phyloP scores from a whole-genome alignment of 176 grass and related monocot genomes.

The Carex kokanica region DNA sequence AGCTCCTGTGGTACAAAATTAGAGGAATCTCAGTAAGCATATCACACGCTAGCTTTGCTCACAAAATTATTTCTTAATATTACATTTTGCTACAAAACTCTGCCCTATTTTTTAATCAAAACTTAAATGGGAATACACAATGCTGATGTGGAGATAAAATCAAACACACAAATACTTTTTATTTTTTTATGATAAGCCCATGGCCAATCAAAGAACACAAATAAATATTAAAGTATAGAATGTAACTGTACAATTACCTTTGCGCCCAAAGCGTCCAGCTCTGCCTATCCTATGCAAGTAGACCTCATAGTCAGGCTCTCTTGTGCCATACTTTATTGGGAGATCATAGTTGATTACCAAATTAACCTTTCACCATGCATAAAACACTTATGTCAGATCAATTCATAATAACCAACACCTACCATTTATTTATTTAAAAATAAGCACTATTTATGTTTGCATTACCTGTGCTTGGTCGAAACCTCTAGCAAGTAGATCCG shows the following conservation, averaged over 20 bases:
- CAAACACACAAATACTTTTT: not conserved
- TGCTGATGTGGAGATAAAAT: not conserved
- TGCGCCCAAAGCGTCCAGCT: constrained; percentile 91
- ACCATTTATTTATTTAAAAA: not conserved
- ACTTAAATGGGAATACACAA: not conserved
- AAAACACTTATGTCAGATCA: constrained; percentile 11
- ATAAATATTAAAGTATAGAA: not conserved
- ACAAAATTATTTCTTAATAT: not conserved
- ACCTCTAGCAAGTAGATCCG: constrained; percentile 83
- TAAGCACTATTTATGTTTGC: not conserved
- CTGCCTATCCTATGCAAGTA: constrained; percentile 95
- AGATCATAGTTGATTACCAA: constrained; percentile 96
- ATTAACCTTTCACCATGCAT: constrained; percentile 59
- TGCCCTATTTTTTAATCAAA: not conserved
- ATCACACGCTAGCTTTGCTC: no score
- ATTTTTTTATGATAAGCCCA: not conserved
- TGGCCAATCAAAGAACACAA: no score
- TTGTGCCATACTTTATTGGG: constrained; percentile 59
- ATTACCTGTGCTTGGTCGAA: constrained; percentile 97
- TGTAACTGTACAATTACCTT: constrained; percentile 42
- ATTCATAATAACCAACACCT: not conserved
- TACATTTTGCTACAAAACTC: not conserved
- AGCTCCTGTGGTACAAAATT: constrained; percentile 3
- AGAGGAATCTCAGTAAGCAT: no score
- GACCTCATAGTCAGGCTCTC: constrained; percentile 81